These are phyloP conservation scores for Aspergillus sp. DNA, from an alignment of 2,329 filamentous ascomycete genomes.

Conservation along the genomic window DNA sequence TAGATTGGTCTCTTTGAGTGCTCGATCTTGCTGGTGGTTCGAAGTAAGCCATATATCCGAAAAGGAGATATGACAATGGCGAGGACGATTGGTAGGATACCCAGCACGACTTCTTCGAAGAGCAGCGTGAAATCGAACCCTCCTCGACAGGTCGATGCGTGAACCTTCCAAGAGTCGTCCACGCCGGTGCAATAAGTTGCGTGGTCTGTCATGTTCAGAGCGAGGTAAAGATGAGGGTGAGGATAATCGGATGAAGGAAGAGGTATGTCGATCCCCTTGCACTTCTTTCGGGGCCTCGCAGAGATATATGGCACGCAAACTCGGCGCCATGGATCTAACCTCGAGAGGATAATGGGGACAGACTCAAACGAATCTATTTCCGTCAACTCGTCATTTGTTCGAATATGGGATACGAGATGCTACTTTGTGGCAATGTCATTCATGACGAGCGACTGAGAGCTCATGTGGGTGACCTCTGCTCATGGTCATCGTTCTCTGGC, in stretches of 20 bases:
- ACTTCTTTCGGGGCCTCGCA: background rate
- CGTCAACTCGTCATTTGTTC: background rate
- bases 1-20: slow-evolving; percentile 20
- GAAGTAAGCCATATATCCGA: slow-evolving; percentile 37
- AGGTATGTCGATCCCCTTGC: background rate
- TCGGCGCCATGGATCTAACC: background rate
- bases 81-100: slow-evolving; percentile 38
- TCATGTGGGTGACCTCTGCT: too few relatives aligned
- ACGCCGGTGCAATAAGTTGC: background rate
- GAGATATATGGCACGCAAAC: background rate
- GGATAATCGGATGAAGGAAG: background rate
- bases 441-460: too few relatives aligned
- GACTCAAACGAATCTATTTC: background rate
- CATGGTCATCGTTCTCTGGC: too few relatives aligned
- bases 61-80: slow-evolving; percentile 34
- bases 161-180: slow-evolving; percentile 4
- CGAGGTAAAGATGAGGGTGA: background rate
- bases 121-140: slow-evolving; percentile 48
- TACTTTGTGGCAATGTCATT: too few relatives aligned
- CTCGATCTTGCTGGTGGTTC: slow-evolving; percentile 36
- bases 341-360: background rate
- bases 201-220: background rate
- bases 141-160: slow-evolving; percentile 33
- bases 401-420: too few relatives aligned
- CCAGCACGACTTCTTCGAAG: slow-evolving; percentile 46